Evolutionary conservation across 305 asterid genomes (phyloP).

Genomic region (Coffea humblotiana): DNA sequence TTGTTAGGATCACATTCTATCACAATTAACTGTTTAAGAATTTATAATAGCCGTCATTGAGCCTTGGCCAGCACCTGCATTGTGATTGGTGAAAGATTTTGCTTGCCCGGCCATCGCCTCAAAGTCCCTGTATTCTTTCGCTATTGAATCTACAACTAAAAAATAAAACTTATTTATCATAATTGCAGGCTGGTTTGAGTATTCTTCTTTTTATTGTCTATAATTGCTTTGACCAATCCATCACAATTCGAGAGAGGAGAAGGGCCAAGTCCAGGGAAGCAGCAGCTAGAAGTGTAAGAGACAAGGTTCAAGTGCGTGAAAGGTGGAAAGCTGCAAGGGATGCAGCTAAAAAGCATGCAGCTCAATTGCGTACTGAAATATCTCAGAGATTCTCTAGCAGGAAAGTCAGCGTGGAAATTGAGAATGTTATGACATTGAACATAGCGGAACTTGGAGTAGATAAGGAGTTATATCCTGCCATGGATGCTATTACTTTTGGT

Average conservation of each 20-base stretch:
- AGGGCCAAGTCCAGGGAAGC: constrained; percentile 83
- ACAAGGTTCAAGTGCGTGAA: constrained; percentile 73
- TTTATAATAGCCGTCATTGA: background rate
- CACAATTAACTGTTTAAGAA: background rate
- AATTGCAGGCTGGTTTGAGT: constrained; percentile 71
- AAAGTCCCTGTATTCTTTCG: constrained; percentile 12
- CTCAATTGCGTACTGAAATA: constrained; percentile 57
- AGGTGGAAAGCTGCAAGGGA: constrained; percentile 87
- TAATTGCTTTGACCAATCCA: constrained; percentile 82
- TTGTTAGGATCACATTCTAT: background rate
- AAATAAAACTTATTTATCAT: constrained; percentile 1
- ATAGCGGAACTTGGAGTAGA: constrained; percentile 30
- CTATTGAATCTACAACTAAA: background rate
- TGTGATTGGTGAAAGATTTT: background rate
- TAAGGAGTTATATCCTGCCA: constrained; percentile 32
- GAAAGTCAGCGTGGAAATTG: constrained; percentile 36
- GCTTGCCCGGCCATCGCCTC: background rate
- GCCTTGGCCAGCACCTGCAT: background rate
- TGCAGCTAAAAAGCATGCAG: constrained; percentile 77
- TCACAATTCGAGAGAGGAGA: constrained; percentile 78
- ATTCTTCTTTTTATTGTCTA: constrained; percentile 74
- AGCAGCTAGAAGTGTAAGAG: constrained; percentile 76
- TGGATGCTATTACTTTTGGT: constrained; percentile 21
- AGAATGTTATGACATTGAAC: constrained; percentile 40
- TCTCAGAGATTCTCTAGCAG: constrained; percentile 64